Base-by-base conservation (phyloP, 192 early-diverging fungal species). In the Rhizophagus clarus region DNA sequence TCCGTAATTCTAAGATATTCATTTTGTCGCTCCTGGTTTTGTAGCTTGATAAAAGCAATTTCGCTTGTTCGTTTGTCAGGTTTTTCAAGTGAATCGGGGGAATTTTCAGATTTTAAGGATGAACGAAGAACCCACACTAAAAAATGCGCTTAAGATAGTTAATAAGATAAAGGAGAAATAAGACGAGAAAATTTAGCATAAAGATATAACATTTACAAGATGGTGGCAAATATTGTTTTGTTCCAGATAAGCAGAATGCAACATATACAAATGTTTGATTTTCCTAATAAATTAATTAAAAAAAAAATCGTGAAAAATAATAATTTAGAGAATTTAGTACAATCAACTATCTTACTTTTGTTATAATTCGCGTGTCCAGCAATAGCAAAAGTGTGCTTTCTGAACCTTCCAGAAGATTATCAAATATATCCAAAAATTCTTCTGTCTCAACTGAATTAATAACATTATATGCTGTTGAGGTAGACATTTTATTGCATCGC, bases 381-480 rank as follows among this genome's bases (percentile, higher is more conserved):
- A 47, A 28, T 68, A 66, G 56, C 20, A 3, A 17, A 51, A 47
- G 45, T 14, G 22, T 47, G 20, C 49, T 20, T 29, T 61, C 37
- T 20, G 10, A 26, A 47, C 47, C 5, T 12, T 68, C 63, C 14
- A 45, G 34, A 32, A 31, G 7, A 17, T n/a, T 64, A 26, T 51
- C 64, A 45, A 49, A 31, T 49, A 62, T 69, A 17, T 66, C 64
- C 28, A 76, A 22, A 26, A 40, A 63, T 64, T 76, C 75, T 32
- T 64, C 14, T 24, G 74, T 28, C 32, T 28, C 29, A 28, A 78
- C 76, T 6, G 76, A 78, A 28, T 31, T 69, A 29, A 64, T 66
- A 32, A 78, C 76, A n/a, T 68, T 68, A 78, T 78, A 14, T 20
- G 76, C 76, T 17, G 76, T 78, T 31, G 66, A 40, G 17, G 76